Evolutionary conservation across 1,284 basidiomycete species (phyloP).

Genomic region (Peniophora sp.): DNA sequence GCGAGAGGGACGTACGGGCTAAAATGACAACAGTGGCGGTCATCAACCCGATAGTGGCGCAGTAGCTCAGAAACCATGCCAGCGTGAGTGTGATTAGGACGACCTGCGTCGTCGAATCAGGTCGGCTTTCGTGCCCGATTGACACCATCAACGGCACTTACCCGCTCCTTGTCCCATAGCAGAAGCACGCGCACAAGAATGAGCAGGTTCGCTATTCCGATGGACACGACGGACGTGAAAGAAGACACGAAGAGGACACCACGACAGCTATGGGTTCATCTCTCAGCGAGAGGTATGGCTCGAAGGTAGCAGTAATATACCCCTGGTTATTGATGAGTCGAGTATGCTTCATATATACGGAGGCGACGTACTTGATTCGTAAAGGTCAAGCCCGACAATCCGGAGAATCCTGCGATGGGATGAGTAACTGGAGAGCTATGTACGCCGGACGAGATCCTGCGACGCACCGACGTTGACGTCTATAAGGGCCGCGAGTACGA

Average conservation of each 20-base stretch:
- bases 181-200: background rate
- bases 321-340: background rate
- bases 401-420: background rate
- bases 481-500: constrained; percentile 5
- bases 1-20: background rate
- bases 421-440: background rate
- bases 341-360: background rate
- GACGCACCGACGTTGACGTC: constrained; percentile 1
- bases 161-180: background rate
- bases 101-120: background rate
- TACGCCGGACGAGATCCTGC: background rate
- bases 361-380: background rate
- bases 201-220: background rate
- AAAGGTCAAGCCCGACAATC: background rate
- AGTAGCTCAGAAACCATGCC: background rate
- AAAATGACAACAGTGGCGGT: background rate
- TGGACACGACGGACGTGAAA: background rate
- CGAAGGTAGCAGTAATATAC: background rate
- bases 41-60: background rate
- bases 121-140: background rate
- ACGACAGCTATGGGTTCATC: background rate
- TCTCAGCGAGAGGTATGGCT: too few relatives aligned
- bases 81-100: background rate
- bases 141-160: background rate
- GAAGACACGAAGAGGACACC: background rate